Percentiles rank a stretch among this genome's conserved stretches.
Evolutionary conservation across 345 rosid species (phyloP).

Genomic region (Melaleuca quinquenervia): DNA sequence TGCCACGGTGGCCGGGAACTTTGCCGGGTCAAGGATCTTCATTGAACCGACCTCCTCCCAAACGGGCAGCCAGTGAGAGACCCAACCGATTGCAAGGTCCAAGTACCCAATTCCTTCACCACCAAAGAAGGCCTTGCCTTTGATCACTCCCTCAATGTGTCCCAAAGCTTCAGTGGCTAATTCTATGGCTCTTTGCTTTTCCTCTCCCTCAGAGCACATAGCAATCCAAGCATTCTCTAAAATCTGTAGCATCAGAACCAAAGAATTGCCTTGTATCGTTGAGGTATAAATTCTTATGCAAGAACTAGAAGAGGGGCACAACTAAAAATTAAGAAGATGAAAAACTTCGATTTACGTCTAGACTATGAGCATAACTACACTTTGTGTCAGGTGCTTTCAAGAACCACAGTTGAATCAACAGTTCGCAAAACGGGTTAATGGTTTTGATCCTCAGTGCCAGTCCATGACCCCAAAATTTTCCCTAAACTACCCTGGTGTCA

Average conservation of each 20-base stretch:
- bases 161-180: constrained; percentile 7
- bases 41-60: constrained; percentile 17
- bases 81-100: constrained; percentile 22
- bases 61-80: constrained; percentile 13
- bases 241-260: background rate
- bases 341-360: background rate
- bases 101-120: constrained; percentile 21
- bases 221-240: background rate
- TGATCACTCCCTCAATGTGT: constrained; percentile 15
- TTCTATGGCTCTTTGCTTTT: constrained; percentile 2
- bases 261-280: background rate
- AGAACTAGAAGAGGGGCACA: background rate
- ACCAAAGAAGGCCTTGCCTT: constrained; percentile 14
- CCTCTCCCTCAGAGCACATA: constrained; percentile 3
- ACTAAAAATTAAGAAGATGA: background rate
- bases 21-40: background rate
- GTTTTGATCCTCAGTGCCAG: background rate
- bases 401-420: background rate
- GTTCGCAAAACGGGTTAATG: no score
- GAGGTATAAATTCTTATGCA: background rate
- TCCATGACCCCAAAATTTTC: background rate
- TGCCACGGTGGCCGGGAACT: constrained; percentile 11
- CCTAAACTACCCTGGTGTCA: background rate
- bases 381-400: background rate
- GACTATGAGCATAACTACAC: background rate